Conservation (phyloP, 768 basidiomycete species). For the Collybiopsis confluens region DNA sequence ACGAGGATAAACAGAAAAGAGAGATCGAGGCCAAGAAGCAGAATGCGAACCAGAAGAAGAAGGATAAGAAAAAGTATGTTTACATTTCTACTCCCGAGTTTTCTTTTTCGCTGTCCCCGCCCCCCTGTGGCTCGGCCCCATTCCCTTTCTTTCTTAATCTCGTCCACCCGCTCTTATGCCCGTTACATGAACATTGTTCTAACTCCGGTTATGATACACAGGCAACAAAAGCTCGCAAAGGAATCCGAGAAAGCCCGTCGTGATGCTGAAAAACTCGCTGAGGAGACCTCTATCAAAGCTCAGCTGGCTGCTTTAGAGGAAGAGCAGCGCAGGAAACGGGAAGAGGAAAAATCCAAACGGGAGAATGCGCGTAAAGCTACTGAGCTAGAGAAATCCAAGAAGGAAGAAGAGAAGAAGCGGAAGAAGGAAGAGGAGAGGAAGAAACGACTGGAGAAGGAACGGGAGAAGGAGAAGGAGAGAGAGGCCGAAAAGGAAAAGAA, state of each 20-base stretch:
- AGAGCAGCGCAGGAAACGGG: slow-evolving; percentile 73
- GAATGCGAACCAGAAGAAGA: slow-evolving; percentile 98
- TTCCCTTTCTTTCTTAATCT: too few species aligned
- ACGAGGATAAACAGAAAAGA: slow-evolving; percentile 83
- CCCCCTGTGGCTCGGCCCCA: too few species aligned
- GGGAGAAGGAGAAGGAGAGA: slow-evolving; percentile 72
- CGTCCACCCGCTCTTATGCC: too few species aligned
- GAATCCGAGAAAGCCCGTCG: slow-evolving; percentile 85
- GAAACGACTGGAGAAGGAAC: slow-evolving; percentile 70
- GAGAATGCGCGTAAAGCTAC: slow-evolving; percentile 72
- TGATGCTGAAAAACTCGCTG: slow-evolving; percentile 83
- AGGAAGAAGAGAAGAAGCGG: slow-evolving; percentile 80
- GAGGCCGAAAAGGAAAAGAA: slow-evolving; percentile 68
- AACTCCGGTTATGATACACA: slow-evolving; percentile 32
- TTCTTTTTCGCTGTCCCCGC: not conserved
- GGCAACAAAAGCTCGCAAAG: slow-evolving; percentile 88
- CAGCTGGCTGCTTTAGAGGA: slow-evolving; percentile 77
- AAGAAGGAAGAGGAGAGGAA: slow-evolving; percentile 78
- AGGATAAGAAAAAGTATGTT: slow-evolving; percentile 84
- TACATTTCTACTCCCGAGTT: not conserved
- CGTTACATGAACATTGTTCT: too few species aligned
- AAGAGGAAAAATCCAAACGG: slow-evolving; percentile 80
- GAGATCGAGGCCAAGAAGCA: slow-evolving; percentile 93
- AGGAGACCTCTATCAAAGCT: slow-evolving; percentile 74
- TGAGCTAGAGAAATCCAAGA: slow-evolving; percentile 79